A percentile compares a stretch with the other conserved stretches of the same genome.
Conservation (phyloP, 306 rosid species). For the Malus sieversii region DNA sequence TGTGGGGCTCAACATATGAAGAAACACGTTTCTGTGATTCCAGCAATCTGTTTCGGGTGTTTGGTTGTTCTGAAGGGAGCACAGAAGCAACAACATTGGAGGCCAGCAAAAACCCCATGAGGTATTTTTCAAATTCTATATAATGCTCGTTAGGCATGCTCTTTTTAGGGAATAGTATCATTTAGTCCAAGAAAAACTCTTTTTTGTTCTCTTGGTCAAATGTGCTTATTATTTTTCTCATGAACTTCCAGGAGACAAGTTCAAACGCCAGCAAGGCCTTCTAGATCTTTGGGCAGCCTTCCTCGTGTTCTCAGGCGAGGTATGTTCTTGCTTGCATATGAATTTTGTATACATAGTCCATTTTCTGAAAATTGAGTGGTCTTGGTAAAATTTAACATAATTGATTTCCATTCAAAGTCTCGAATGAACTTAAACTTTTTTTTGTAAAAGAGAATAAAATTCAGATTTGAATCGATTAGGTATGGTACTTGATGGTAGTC, state of each 20-base stretch:
- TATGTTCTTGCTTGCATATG: constrained; percentile 5
- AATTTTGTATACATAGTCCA: neutral
- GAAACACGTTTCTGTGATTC: constrained; percentile 22
- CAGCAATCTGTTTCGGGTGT: constrained; percentile 95
- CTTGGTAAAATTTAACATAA: neutral
- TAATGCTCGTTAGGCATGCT: neutral
- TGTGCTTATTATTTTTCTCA: neutral
- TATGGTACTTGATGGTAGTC: neutral
- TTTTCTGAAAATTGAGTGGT: neutral
- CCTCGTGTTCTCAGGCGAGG: constrained; percentile 57
- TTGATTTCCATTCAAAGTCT: neutral
- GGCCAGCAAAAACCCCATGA: constrained; percentile 99
- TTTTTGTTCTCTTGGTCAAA: neutral
- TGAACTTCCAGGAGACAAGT: constrained; percentile 45
- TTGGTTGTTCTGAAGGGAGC: constrained; percentile 80
- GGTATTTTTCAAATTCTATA: constrained; percentile 36
- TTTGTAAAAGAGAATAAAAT: neutral
- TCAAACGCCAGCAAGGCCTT: constrained; percentile 51
- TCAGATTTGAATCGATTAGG: neutral
- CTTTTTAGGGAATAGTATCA: neutral
- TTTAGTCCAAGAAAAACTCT: neutral
- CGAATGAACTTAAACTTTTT: neutral
- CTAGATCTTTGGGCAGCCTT: constrained; percentile 46
- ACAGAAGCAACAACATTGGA: constrained; percentile 77
- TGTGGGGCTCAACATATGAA: neutral